These are phyloP conservation scores for Cymbopogon citratus DNA, from an alignment of 176 grass and related monocot species.

Conservation along the genomic window DNA sequence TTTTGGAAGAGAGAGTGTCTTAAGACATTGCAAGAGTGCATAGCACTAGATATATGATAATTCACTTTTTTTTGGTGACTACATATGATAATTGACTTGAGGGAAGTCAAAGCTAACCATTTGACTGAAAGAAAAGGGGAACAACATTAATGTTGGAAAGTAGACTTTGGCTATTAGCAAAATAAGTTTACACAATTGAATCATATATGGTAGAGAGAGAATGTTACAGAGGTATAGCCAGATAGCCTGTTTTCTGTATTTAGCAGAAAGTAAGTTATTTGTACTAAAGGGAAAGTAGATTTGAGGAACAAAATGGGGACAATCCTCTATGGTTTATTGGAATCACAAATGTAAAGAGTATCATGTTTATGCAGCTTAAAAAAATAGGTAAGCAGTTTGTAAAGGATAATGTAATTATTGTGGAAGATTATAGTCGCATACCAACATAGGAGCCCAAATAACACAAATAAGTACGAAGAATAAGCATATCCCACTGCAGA, in stretches of 20 bases:
- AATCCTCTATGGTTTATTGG: not conserved
- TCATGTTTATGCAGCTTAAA: not conserved
- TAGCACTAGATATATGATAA: not conserved
- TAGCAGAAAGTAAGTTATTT: not conserved
- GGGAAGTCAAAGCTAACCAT: not conserved
- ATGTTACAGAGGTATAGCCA: not conserved
- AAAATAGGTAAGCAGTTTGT: not conserved
- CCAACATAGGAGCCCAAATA: conserved; percentile 99
- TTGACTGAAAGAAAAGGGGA: not conserved
- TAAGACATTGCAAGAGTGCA: conserved; percentile 17
- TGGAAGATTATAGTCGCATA: conserved; percentile 32
- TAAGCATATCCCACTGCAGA: conserved; percentile 91
- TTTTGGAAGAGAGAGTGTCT: conserved; percentile 12
- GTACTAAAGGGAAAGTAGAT: not conserved
- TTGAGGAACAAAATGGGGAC: not conserved
- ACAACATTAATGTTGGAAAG: not conserved
- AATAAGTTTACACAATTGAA: not conserved
- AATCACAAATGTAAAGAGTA: not conserved
- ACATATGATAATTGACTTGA: not conserved
- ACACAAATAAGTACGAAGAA: conserved; percentile 98
- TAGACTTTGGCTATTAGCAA: not conserved
- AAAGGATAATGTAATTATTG: not conserved
- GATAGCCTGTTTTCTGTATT: not conserved
- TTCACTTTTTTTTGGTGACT: not conserved
- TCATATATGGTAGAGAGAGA: not conserved